Base-by-base conservation (phyloP, 768 basidiomycete genomes). In the Mycena galericulata region DNA sequence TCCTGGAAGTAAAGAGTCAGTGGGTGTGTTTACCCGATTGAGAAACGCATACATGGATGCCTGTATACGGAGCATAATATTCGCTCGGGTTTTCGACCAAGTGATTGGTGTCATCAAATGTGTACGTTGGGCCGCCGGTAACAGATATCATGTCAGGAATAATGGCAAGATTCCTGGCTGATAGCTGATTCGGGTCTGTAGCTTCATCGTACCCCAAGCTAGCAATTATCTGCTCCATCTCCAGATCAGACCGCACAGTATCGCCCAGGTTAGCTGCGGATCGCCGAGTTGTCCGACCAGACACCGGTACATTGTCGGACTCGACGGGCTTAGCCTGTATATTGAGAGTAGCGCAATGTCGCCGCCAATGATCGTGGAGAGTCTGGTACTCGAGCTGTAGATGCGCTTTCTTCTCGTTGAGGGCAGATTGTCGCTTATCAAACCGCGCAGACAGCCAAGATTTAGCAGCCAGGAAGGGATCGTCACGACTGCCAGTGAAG, bases 191-290 rank as follows among this genome's bases (percentile, higher is more conserved):
- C 0, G 97, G 95, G 79, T 99, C 96, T n/a, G 92, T 94, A 32
- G 94, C 89, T 67, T 97, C 96, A 70, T 97, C 95, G 72, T 92
- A 93, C 27, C 95, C 96, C 43, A 98, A 83, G 74, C 92, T 94
- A n/a, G 95, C 95, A 64, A 99, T 93, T 75, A 99, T 96, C 80
- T 96, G 95, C 75, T 98, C 94, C 90, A 98, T 96, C 83, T 98
- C 97, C 63, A 97, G 86, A 79, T 98, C 97, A 20, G 96, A 96
- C 5, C 95, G 91, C 18, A 96, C 96, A 17, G 94, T 91, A 78
- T 98, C 97, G 29, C 94, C 94, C 69, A 94, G 81, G 46, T 80
- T 82, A 0, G 92, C 90, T 51, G 90, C 85, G 12, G 91, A 88
- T 27, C 94, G 89, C 30, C 94, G 87, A 11, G 93, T 94, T 45